Conservation (phyloP, 805 yeast species). For the Yamadazyma ubonensis region DNA sequence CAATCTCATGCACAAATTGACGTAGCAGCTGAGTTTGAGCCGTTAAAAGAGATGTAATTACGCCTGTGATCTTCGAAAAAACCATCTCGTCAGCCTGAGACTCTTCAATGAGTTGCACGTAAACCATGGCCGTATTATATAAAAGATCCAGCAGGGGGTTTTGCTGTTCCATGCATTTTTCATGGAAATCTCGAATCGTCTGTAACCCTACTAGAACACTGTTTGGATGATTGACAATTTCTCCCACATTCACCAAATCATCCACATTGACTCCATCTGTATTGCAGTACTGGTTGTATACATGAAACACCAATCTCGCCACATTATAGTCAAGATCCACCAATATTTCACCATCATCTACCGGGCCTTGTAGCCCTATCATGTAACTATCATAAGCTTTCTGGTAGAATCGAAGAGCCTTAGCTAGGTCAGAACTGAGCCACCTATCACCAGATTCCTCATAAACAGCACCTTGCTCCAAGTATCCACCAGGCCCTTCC, state of each 20-base stretch:
- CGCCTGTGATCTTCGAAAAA: no score
- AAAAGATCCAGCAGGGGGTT: constrained; percentile 41
- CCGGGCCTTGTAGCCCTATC: constrained; percentile 7
- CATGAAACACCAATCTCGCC: constrained; percentile 56
- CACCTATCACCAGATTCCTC: constrained; percentile 80
- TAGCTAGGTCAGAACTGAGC: constrained; percentile 63
- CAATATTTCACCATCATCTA: neutral
- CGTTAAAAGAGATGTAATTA: constrained; percentile 5
- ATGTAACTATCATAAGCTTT: constrained; percentile 46
- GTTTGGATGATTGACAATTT: constrained; percentile 21
- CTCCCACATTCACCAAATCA: constrained; percentile 32
- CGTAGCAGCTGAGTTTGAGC: constrained; percentile 27
- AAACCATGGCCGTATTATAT: constrained; percentile 47
- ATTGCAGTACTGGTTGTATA: constrained; percentile 50
- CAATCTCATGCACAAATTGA: constrained; percentile 25
- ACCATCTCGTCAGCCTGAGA: constrained; percentile 20
- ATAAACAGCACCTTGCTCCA: constrained; percentile 56
- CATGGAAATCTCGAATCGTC: constrained; percentile 38
- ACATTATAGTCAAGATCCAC: constrained; percentile 58
- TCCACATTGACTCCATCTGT: constrained; percentile 43
- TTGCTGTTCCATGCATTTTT: constrained; percentile 17
- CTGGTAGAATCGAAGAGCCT: constrained; percentile 64
- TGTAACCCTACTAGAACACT: constrained; percentile 40
- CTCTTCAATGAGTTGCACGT: constrained; percentile 46
- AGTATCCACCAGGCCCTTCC: constrained; percentile 41